A percentile compares a stretch with the other conserved stretches of the same genome.
Conservation (phyloP, 371 early-diverging fungal species). For the Mucor lusitanicus region DNA sequence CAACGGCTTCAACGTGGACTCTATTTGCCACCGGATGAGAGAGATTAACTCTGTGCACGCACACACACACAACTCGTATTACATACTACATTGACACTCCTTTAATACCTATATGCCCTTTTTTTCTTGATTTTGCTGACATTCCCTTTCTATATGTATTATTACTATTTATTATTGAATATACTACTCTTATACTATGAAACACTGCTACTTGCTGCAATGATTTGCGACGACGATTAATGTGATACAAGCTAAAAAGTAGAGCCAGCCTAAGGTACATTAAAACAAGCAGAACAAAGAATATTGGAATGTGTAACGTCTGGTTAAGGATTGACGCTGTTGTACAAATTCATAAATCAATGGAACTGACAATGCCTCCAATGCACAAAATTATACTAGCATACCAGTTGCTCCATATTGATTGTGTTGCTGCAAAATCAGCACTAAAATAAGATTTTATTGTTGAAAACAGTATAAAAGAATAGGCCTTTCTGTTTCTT, state of each 20-base stretch:
- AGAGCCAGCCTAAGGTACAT: neutral
- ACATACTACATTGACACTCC: neutral
- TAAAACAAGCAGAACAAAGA: neutral
- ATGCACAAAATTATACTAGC: constrained; percentile 2
- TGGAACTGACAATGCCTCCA: neutral
- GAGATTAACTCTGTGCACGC: constrained; percentile 2
- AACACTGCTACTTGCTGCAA: neutral
- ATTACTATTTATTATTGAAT: neutral
- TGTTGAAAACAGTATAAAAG: neutral
- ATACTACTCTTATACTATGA: neutral
- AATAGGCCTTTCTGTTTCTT: neutral
- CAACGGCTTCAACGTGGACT: neutral
- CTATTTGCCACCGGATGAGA: constrained; percentile 20
- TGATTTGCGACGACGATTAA: neutral
- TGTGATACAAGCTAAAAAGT: neutral
- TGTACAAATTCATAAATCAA: constrained; percentile 4
- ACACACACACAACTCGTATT: neutral
- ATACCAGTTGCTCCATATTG: neutral
- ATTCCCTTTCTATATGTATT: neutral
- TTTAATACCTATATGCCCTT: neutral
- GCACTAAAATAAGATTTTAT: neutral
- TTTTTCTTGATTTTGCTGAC: neutral
- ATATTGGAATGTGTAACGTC: neutral
- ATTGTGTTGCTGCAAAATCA: neutral
- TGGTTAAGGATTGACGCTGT: constrained; percentile 15